Evolutionary conservation across 805 yeast genomes (phyloP).

Genomic region (Saturnispora mendoncae): DNA sequence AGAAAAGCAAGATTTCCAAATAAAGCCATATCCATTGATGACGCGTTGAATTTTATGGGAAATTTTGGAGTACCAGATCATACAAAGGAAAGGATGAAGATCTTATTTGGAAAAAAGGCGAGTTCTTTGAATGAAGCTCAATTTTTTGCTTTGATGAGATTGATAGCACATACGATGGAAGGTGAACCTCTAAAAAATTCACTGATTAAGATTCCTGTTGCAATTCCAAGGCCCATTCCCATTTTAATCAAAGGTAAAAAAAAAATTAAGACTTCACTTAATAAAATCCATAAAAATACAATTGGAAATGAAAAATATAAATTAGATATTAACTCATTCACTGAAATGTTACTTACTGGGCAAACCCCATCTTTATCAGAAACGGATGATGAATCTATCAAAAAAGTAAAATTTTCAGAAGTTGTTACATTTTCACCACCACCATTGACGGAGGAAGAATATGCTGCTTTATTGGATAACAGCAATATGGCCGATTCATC

Average conservation of each 20-base stretch:
- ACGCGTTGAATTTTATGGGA: slow-evolving; percentile 67
- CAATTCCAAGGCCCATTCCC: slow-evolving; percentile 72
- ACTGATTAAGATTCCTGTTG: slow-evolving; percentile 46
- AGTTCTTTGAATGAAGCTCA: slow-evolving; percentile 75
- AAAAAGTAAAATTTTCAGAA: slow-evolving; percentile 68
- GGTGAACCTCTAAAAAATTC: slow-evolving; percentile 47
- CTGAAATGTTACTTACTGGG: slow-evolving; percentile 77
- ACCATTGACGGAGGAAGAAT: slow-evolving; percentile 14
- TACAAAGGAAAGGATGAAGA: slow-evolving; percentile 41
- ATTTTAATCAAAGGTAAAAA: slow-evolving; percentile 56
- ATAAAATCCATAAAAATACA: slow-evolving; percentile 11
- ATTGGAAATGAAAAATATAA: slow-evolving; percentile 24
- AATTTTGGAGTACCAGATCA: slow-evolving; percentile 60
- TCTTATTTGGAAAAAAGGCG: slow-evolving; percentile 44
- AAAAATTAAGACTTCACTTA: slow-evolving; percentile 12
- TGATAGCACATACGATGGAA: slow-evolving; percentile 56
- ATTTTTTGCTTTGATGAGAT: slow-evolving; percentile 78
- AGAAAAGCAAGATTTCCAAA: slow-evolving; percentile 45
- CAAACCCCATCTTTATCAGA: slow-evolving; percentile 44
- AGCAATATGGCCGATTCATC: slow-evolving; percentile 11
- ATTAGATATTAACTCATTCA: slow-evolving; percentile 77
- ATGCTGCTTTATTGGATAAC: slow-evolving; percentile 9
- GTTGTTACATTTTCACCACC: slow-evolving; percentile 37
- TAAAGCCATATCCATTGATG: slow-evolving; percentile 57
- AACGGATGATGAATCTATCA: slow-evolving; percentile 27